A percentile compares a stretch with the other conserved stretches of the same genome.
Conservation (phyloP, 768 basidiomycete genomes). For the Trametes coccinea region DNA sequence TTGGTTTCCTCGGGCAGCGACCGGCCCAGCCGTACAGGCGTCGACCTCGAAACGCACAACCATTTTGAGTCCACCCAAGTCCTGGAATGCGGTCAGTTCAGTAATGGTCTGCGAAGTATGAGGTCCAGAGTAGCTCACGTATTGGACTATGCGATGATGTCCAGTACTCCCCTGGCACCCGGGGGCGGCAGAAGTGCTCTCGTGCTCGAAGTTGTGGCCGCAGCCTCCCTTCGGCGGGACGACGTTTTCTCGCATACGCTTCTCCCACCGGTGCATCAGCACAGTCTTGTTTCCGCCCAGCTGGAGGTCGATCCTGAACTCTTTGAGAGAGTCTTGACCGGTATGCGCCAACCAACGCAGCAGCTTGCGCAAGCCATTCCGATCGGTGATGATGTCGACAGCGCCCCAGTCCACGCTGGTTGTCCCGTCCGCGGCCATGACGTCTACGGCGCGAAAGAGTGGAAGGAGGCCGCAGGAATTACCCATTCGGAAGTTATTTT, state of each 20-base stretch:
- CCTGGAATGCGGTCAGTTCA: conserved; percentile 7
- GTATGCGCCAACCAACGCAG: conserved; percentile 49
- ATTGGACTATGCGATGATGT: conserved; percentile 29
- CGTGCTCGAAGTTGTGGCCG: conserved; percentile 59
- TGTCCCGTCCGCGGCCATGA: conserved; percentile 24
- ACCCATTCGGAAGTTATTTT: conserved; percentile 51
- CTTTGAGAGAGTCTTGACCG: conserved; percentile 28
- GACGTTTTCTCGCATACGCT: conserved; percentile 27
- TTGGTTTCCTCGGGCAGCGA: not conserved
- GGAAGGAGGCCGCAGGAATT: conserved; percentile 46
- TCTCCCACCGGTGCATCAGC: conserved; percentile 63
- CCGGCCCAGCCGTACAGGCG: conserved; percentile 22
- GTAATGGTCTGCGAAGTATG: no score
- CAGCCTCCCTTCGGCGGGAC: conserved; percentile 39
- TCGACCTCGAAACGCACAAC: conserved; percentile 33
- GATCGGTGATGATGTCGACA: conserved; percentile 56
- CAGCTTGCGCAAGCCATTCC: conserved; percentile 66
- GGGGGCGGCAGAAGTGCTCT: conserved; percentile 20
- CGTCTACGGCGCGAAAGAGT: conserved; percentile 59
- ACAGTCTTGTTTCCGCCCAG: conserved; percentile 58
- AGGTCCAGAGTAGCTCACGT: conserved; percentile 19
- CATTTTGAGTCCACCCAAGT: conserved; percentile 26
- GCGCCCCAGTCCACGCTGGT: conserved; percentile 35
- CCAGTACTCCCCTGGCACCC: conserved; percentile 22
- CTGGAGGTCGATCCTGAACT: conserved; percentile 74